Conservation (phyloP, 129 eudicot genomes). For the Flaveria bidentis region DNA sequence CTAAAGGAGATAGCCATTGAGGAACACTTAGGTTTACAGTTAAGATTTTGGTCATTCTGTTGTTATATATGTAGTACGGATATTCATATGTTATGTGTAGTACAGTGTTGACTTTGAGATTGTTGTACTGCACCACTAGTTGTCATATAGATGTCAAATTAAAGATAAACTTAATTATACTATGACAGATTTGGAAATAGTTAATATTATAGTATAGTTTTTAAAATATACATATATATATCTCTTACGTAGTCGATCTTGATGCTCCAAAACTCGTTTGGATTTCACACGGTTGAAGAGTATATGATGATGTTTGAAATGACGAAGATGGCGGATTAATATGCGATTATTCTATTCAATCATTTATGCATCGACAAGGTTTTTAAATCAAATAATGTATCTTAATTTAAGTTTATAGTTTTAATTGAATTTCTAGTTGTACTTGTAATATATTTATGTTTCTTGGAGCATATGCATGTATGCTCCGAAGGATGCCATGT, state of each 20-base stretch:
- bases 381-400: too few species aligned
- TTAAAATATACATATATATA: not conserved
- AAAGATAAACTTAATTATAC: not conserved
- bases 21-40: conserved; percentile 14
- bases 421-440: too few species aligned
- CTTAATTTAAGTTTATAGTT: too few species aligned
- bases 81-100: conserved; percentile 38
- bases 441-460: too few species aligned
- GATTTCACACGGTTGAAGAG: conserved; percentile 20
- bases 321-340: conserved; percentile 13
- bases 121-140: conserved; percentile 46
- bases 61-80: conserved; percentile 19
- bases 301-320: conserved; percentile 14
- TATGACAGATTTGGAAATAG: not conserved
- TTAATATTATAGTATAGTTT: not conserved
- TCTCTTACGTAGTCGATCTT: not conserved
- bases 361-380: too few species aligned
- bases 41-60: not conserved
- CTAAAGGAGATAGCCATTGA: conserved; percentile 49
- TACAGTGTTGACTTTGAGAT: conserved; percentile 61
- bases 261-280: not conserved
- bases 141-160: conserved; percentile 29
- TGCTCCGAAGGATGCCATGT: too few species aligned
- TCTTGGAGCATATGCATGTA: too few species aligned
- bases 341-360: not conserved